Percentiles rank a stretch among this genome's conserved stretches.
Evolutionary conservation across 73 alveolate genomes (phyloP).

Genomic region (Blepharisma japonicum): DNA sequence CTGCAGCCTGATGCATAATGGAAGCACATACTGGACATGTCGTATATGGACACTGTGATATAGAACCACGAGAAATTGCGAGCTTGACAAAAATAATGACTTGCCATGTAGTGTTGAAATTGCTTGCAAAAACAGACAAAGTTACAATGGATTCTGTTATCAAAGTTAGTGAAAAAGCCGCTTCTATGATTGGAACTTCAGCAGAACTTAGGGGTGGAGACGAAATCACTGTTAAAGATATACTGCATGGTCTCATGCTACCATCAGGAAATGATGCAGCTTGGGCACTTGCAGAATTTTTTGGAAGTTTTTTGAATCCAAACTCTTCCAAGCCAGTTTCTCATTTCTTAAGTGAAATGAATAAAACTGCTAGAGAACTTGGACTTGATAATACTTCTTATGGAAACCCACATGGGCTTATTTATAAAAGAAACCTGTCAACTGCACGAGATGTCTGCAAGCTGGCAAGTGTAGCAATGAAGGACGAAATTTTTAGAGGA

Average conservation of each 20-base stretch:
- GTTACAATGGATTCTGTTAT: constrained; percentile 39
- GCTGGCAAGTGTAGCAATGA: constrained; percentile 44
- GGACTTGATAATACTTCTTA: constrained; percentile 61
- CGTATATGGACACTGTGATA: constrained; percentile 56
- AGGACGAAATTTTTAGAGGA: constrained; percentile 43
- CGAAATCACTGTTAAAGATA: constrained; percentile 50
- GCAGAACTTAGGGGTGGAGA: constrained; percentile 61
- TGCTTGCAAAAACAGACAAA: constrained; percentile 40
- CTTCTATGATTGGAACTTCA: constrained; percentile 58
- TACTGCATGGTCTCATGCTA: constrained; percentile 72
- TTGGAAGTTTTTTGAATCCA: constrained; percentile 50
- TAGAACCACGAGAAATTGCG: constrained; percentile 61
- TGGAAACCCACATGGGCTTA: constrained; percentile 79
- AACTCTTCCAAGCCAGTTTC: constrained; percentile 38
- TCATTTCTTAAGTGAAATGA: constrained; percentile 72
- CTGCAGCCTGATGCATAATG: constrained; percentile 52
- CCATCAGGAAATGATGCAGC: constrained; percentile 90
- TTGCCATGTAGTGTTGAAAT: constrained; percentile 43
- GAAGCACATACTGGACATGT: constrained; percentile 61
- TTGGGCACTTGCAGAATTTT: constrained; percentile 53
- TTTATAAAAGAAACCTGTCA: constrained; percentile 53
- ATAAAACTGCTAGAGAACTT: constrained; percentile 46
- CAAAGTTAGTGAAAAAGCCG: constrained; percentile 39
- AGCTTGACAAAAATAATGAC: constrained; percentile 81
- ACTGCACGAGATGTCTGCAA: constrained; percentile 74